Evolutionary conservation across 495 filamentous ascomycete species (phyloP).

Genomic region (Hyaloscypha variabilis): DNA sequence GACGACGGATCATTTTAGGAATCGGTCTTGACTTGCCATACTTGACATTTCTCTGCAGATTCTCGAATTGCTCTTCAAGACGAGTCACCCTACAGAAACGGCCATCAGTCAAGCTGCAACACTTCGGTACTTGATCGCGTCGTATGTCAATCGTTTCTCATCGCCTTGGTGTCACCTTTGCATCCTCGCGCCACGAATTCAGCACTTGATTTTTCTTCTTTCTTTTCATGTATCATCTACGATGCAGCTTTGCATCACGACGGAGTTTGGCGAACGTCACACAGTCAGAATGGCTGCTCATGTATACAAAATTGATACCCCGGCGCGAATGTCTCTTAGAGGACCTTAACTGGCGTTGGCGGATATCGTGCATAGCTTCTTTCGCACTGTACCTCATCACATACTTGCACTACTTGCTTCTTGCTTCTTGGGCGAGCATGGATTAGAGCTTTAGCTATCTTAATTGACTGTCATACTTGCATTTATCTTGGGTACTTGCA

Average conservation of each 20-base stretch:
- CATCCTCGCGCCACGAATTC: background rate
- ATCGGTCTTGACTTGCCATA: background rate
- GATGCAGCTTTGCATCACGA: background rate
- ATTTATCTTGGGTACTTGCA: too few species aligned
- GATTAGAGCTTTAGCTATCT: background rate
- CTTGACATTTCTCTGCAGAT: background rate
- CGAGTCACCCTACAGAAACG: background rate
- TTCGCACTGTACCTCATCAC: background rate
- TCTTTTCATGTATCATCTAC: background rate
- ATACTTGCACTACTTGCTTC: background rate
- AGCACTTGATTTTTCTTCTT: background rate
- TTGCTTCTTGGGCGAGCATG: background rate
- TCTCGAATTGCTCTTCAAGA: background rate
- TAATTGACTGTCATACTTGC: background rate
- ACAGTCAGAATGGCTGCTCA: background rate
- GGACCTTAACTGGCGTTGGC: background rate
- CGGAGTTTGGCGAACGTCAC: background rate
- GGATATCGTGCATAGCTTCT: background rate
- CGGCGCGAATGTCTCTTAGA: background rate
- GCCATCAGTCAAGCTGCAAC: too few species aligned
- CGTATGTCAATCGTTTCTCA: background rate
- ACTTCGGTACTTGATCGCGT: too few species aligned
- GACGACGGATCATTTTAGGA: background rate
- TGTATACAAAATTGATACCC: background rate
- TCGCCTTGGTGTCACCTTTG: background rate